Evolutionary conservation across 306 rosid species (phyloP).

Genomic region (Begonia fuchsioides): DNA sequence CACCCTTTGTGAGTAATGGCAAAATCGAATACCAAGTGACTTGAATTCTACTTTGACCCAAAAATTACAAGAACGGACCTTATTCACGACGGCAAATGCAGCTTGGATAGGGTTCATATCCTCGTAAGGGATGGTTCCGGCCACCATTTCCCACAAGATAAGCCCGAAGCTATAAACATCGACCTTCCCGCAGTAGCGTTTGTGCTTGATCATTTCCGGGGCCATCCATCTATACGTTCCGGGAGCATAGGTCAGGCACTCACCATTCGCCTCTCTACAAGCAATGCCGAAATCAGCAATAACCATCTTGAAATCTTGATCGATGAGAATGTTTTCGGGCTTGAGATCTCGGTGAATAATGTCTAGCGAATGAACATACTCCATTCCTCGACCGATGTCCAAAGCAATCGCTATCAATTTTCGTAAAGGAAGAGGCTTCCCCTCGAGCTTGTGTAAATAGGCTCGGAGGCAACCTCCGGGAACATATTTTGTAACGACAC

Average conservation of each 20-base stretch:
- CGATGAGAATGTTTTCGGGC: conserved; percentile 79
- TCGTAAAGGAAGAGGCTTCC: conserved; percentile 30
- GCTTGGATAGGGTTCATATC: conserved; percentile 97
- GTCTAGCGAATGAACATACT: conserved; percentile 75
- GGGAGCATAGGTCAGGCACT: conserved; percentile 66
- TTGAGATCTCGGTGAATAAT: conserved; percentile 86
- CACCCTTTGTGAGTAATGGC: too few species aligned
- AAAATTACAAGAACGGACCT: conserved; percentile 29
- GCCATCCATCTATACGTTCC: conserved; percentile 99
- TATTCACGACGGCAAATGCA: conserved; percentile 85
- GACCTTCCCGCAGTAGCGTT: conserved; percentile 65
- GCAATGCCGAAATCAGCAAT: conserved; percentile 95
- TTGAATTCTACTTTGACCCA: too few species aligned
- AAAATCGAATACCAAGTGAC: too few species aligned
- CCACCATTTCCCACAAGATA: conserved; percentile 80
- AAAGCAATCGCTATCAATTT: conserved; percentile 51
- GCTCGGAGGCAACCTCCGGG: conserved; percentile 82
- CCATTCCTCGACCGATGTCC: conserved; percentile 87
- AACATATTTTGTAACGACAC: conserved; percentile 71
- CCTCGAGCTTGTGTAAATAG: conserved; percentile 61
- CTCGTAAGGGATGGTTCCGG: conserved; percentile 73
- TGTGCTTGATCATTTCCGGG: conserved; percentile 91
- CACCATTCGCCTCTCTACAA: conserved; percentile 67
- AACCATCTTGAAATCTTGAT: conserved; percentile 40
- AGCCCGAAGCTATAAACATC: conserved; percentile 94